These are phyloP conservation scores for Phyllosticta ampelicida DNA, from an alignment of 2,329 filamentous ascomycete genomes.

Conservation along the genomic window DNA sequence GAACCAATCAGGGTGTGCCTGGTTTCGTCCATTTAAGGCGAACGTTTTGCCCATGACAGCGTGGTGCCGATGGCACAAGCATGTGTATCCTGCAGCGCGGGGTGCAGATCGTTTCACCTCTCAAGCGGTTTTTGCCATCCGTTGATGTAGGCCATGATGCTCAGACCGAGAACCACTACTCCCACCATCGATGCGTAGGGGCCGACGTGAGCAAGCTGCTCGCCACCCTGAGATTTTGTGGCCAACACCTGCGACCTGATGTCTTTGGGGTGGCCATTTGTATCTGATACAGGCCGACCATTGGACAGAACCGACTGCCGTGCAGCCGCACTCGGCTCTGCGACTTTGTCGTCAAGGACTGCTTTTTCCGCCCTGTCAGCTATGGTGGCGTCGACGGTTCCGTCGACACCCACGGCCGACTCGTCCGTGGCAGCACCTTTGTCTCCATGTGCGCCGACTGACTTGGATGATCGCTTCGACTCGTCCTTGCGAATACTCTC, in stretches of 20 bases:
- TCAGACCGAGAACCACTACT: conserved; percentile 30
- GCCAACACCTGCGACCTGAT: conserved; percentile 16
- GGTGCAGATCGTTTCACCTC: conserved; percentile 23
- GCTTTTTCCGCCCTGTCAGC: conserved; percentile 2
- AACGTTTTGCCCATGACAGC: not conserved
- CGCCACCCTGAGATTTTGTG: conserved; percentile 16
- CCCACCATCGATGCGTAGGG: conserved; percentile 29
- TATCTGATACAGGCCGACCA: conserved; percentile 19
- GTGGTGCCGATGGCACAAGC: not conserved
- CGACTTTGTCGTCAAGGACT: not conserved
- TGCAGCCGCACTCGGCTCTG: not conserved
- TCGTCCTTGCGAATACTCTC: conserved; percentile 64
- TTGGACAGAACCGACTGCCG: conserved; percentile 18
- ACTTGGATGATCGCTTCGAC: conserved; percentile 40
- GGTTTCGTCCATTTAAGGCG: not conserved
- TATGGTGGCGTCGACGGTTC: conserved; percentile 13
- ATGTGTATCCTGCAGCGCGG: not conserved
- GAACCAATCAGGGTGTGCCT: not conserved
- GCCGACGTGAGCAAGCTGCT: conserved; percentile 23
- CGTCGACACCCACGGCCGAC: conserved; percentile 13
- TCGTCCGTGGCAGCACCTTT: conserved; percentile 14
- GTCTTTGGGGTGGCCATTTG: conserved; percentile 19
- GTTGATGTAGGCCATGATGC: conserved; percentile 32
- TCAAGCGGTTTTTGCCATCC: conserved; percentile 34
- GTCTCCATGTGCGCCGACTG: conserved; percentile 22